Evolutionary conservation across 164 flowering plant genomes (phyloP).

Genomic region (Sextonia rubra): DNA sequence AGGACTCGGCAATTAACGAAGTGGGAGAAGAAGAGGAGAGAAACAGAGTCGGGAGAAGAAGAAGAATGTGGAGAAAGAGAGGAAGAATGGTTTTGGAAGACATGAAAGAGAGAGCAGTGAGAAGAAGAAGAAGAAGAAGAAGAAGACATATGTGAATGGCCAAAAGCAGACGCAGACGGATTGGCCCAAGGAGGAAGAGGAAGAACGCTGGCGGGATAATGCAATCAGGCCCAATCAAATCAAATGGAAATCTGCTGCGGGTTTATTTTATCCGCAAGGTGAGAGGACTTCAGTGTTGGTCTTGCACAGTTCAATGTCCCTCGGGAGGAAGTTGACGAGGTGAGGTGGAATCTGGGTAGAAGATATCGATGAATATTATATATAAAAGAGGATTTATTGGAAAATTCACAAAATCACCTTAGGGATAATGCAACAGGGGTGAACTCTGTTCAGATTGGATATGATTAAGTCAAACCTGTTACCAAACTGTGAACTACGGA

Average conservation of each 20-base stretch:
- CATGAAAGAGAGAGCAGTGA: not conserved
- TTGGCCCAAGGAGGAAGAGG: not conserved
- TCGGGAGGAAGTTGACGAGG: too few relatives aligned
- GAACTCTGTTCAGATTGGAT: too few relatives aligned
- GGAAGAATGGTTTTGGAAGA: not conserved
- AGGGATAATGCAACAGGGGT: too few relatives aligned
- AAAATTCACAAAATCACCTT: too few relatives aligned
- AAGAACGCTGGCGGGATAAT: not conserved
- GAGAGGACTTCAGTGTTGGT: not conserved
- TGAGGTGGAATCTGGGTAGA: too few relatives aligned
- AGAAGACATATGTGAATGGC: not conserved
- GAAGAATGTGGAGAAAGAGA: slow-evolving; percentile 1
- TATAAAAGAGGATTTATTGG: too few relatives aligned
- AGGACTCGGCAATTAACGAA: not conserved
- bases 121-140: not conserved
- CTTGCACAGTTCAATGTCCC: not conserved
- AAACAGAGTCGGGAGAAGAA: not conserved
- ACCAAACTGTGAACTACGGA: too few relatives aligned
- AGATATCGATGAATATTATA: too few relatives aligned
- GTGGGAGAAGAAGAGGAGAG: not conserved
- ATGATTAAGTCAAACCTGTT: too few relatives aligned
- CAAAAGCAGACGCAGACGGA: not conserved
- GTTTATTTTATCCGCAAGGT: not conserved
- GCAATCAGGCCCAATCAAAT: too few relatives aligned
- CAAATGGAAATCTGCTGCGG: not conserved